These are phyloP conservation scores for Cryptococcus jaspeensis DNA, from an alignment of 1,284 basidiomycete genomes.

Conservation along the genomic window DNA sequence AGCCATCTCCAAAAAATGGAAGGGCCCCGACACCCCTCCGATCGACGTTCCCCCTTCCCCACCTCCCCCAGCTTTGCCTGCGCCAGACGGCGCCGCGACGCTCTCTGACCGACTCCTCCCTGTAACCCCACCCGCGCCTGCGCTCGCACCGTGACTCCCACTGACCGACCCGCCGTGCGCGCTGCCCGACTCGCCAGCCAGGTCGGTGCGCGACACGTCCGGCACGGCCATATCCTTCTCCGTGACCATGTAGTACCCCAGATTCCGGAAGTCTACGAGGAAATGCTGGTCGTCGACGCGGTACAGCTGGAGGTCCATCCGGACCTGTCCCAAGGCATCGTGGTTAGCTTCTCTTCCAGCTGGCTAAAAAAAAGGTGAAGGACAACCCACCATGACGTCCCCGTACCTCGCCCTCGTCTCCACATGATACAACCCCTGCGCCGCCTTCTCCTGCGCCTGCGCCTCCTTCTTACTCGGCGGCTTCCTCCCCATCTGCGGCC, in stretches of 20 bases:
- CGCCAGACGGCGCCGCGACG: background rate
- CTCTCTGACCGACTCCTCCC: background rate
- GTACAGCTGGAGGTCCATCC: constrained; percentile 97
- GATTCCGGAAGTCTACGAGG: constrained; percentile 96
- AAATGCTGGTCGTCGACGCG: constrained; percentile 95
- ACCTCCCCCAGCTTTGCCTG: background rate
- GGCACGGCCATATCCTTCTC: constrained; percentile 15
- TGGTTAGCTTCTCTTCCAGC: constrained; percentile 4
- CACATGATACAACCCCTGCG: constrained; percentile 78
- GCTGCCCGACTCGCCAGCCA: background rate
- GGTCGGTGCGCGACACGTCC: constrained; percentile 15
- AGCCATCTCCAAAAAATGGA: constrained; percentile 95
- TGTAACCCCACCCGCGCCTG: too few species aligned
- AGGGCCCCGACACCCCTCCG: constrained; percentile 80
- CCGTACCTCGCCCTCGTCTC: constrained; percentile 88
- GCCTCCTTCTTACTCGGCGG: constrained; percentile 51
- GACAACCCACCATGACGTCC: constrained; percentile 74
- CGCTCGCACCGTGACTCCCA: background rate
- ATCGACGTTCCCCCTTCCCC: constrained; percentile 55
- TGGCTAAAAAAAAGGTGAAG: background rate
- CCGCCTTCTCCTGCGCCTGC: constrained; percentile 54
- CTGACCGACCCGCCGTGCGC: background rate
- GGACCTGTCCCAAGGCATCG: constrained; percentile 59
- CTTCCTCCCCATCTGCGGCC: constrained; percentile 36
- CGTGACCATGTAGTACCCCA: constrained; percentile 73